phyloP scores from a whole-genome alignment of 2,329 filamentous ascomycete genomes.

The Amauroascus verrucosus region DNA sequence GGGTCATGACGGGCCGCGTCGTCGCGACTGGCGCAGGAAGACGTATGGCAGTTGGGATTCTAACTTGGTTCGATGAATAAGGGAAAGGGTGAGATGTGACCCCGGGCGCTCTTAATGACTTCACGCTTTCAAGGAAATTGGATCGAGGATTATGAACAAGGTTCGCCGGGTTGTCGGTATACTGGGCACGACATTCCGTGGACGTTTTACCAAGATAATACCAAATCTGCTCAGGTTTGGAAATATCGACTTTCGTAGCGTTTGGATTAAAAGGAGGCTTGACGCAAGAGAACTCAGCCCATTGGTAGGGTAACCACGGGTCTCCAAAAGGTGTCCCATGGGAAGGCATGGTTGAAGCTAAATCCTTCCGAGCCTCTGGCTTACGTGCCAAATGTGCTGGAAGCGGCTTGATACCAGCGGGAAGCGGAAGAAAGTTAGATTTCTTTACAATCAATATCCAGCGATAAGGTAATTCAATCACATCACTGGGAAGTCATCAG shows the following conservation, averaged over 20 bases:
- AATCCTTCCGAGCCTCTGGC: conserved; percentile 45
- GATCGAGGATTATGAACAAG: conserved; percentile 39
- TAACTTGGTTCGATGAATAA: conserved; percentile 21
- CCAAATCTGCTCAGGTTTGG: conserved; percentile 68
- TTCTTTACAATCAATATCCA: conserved; percentile 43
- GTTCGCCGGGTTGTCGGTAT: conserved; percentile 63
- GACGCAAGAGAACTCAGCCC: conserved; percentile 67
- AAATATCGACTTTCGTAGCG: conserved; percentile 61
- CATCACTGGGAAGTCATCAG: conserved; percentile 23
- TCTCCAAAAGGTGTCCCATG: conserved; percentile 58
- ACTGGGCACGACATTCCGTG: conserved; percentile 83
- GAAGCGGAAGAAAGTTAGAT: conserved; percentile 39
- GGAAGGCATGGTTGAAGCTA: conserved; percentile 51
- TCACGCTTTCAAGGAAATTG: conserved; percentile 42
- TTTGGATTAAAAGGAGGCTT: conserved; percentile 48
- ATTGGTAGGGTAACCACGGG: conserved; percentile 47
- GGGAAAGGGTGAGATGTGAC: conserved; percentile 19
- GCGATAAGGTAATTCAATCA: conserved; percentile 53
- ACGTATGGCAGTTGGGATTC: conserved; percentile 12
- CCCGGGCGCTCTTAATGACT: conserved; percentile 28
- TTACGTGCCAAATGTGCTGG: conserved; percentile 40
- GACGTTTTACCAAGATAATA: conserved; percentile 77
- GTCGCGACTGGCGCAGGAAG: conserved; percentile 7
- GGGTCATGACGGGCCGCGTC: neutral
- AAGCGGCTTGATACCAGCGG: conserved; percentile 38